phyloP scores from a whole-genome alignment of 768 basidiomycete genomes.

The Termitomyces eurrhizus region DNA sequence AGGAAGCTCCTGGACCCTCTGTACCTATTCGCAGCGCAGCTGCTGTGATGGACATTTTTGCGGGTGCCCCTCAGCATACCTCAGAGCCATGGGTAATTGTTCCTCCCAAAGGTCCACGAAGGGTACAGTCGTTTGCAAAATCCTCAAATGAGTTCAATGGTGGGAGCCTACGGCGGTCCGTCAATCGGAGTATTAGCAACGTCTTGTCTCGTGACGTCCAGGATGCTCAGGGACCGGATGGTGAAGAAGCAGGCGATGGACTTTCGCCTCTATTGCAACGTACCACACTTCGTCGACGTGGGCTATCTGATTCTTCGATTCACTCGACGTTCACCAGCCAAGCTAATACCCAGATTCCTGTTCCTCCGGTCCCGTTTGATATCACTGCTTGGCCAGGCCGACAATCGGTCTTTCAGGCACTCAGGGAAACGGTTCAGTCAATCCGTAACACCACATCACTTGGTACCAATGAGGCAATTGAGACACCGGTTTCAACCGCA shows the following conservation, averaged over 20 bases:
- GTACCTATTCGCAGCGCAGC: conserved; percentile 10
- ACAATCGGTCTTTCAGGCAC: conserved; percentile 47
- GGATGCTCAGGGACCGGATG: conserved; percentile 43
- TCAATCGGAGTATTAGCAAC: conserved; percentile 17
- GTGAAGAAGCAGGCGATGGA: conserved; percentile 35
- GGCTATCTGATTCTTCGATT: conserved; percentile 90
- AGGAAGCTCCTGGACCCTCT: conserved; percentile 7
- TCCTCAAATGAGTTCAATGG: conserved; percentile 12
- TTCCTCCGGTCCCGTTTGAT: not conserved
- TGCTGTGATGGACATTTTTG: conserved; percentile 84
- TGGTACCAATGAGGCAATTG: conserved; percentile 8
- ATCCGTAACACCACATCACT: conserved; percentile 28
- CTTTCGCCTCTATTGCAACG: conserved; percentile 58
- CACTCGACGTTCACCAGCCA: conserved; percentile 76
- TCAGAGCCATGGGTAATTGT: conserved; percentile 70
- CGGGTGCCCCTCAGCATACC: conserved; percentile 66
- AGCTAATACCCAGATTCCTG: conserved; percentile 23
- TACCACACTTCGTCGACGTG: conserved; percentile 69
- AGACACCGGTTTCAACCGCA: conserved; percentile 14
- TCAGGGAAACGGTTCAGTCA: conserved; percentile 52
- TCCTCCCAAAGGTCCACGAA: conserved; percentile 38
- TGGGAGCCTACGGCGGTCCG: conserved; percentile 14
- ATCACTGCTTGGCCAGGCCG: conserved; percentile 31
- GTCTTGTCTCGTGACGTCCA: conserved; percentile 67
- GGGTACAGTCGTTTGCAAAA: conserved; percentile 25